Evolutionary conservation across 2,329 filamentous ascomycete species (phyloP).

Genomic region (Magnaporthales sp.): DNA sequence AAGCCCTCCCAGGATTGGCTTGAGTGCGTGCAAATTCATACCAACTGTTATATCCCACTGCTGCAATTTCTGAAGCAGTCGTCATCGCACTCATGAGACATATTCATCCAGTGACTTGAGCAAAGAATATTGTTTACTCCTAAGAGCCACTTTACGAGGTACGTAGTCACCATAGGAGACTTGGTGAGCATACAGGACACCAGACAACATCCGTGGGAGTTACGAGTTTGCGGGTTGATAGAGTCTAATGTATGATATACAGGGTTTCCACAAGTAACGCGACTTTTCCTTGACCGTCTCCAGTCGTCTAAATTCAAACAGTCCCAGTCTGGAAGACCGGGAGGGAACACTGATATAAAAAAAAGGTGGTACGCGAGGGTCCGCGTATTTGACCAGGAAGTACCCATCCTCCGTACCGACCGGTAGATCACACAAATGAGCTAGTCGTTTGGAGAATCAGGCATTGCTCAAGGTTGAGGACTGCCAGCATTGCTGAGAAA

Average conservation of each 20-base stretch:
- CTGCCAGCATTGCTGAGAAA: neutral
- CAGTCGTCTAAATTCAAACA: neutral
- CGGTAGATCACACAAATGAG: neutral
- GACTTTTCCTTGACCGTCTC: neutral
- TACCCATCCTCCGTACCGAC: neutral
- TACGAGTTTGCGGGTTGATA: neutral
- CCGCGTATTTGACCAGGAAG: neutral
- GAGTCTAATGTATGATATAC: slow-evolving; percentile 2
- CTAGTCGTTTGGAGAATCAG: neutral
- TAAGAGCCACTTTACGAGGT: neutral
- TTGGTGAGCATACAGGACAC: neutral
- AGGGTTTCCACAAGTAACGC: neutral
- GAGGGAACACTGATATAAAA: neutral
- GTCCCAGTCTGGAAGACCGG: neutral
- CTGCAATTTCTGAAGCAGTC: neutral
- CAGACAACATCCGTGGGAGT: neutral
- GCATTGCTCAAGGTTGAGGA: neutral
- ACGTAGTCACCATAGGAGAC: neutral
- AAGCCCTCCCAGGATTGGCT: neutral
- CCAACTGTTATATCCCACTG: neutral
- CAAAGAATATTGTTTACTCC: neutral
- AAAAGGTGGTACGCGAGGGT: neutral
- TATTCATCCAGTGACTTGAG: neutral
- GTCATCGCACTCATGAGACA: neutral
- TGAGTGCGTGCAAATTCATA: neutral